phyloP scores from a whole-genome alignment of 179 eudicot genomes.

The Heliamphora pulchella region DNA sequence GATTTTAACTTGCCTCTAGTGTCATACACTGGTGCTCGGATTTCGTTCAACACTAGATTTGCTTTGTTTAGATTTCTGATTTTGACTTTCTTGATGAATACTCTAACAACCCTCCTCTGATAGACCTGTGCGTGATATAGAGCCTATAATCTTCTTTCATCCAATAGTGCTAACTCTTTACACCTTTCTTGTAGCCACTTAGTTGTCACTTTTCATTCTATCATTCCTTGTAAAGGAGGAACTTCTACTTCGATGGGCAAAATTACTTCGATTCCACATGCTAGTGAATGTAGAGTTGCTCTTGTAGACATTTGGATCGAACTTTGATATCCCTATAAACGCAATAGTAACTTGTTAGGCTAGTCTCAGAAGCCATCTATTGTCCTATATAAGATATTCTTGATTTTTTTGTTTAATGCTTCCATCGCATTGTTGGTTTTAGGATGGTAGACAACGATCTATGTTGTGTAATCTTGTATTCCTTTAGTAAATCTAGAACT shows the following conservation, averaged over 20 bases:
- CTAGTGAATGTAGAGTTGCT: background rate
- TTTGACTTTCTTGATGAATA: background rate
- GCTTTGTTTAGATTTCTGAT: background rate
- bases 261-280: background rate
- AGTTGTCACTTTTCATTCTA: background rate
- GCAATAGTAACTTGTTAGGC: background rate
- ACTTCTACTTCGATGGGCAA: background rate
- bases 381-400: background rate
- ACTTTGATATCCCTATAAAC: background rate
- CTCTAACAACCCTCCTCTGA: background rate
- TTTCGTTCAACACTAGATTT: background rate
- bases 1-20: background rate
- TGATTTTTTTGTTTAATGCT: background rate
- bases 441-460: background rate
- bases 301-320: background rate
- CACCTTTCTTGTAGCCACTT: background rate
- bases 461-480: background rate
- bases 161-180: background rate
- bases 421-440: background rate
- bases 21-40: background rate
- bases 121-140: background rate
- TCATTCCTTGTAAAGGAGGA: background rate
- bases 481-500: background rate
- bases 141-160: background rate
- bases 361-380: background rate